Evolutionary conservation across 2,329 filamentous ascomycete species (phyloP), one percentile per base, ranked within the genome.

Genomic region (Neofusicoccum ribis): DNA sequence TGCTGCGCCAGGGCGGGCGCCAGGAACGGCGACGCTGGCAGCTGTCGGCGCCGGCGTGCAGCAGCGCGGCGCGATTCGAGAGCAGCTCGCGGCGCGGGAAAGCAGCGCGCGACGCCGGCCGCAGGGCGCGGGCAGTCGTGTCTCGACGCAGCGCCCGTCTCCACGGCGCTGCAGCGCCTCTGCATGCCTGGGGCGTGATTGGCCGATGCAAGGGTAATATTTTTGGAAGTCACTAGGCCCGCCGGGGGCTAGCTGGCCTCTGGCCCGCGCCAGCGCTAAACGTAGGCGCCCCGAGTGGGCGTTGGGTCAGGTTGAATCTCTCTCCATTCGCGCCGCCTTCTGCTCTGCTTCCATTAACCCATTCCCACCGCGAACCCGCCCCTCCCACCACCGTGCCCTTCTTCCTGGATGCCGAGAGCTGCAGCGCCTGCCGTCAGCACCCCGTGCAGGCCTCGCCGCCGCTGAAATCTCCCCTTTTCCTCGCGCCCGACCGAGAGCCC

Each of bases 331-430:
- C 52, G 37, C 52, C 15, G 34, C 43, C 59, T 62, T 62, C 59
- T 62, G n/a, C 51, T 20, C 63, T 58, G 44, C 63, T 49, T 56
- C 63, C 43, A 58, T 54, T 41, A 64, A 62, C 46, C 59, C 44
- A 47, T 62, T 51, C 59, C 52, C 51, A 58, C 51, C 15, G 39
- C 63, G 50, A 47, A 36, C 34, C 31, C 63, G 43, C 44, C 54
- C 46, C 63, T 43, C 52, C 52, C 52, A 60, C 44, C 54, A 51
- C 56, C 46, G 37, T 52, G 44, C 37, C 46, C 46, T 58, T 52
- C 63, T 58, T 61, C 54, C 54, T 65, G 54, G 52, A 65, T 65
- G 63, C 63, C 63, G 63, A 52, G 46, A 27, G 52, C 54, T 52
- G 47, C 37, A 50, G 63, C 56, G 37, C 54, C 46, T 14, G 17